Evolutionary conservation across 2,329 filamentous ascomycete species (phyloP).

Genomic region (Beauveria medogensis): DNA sequence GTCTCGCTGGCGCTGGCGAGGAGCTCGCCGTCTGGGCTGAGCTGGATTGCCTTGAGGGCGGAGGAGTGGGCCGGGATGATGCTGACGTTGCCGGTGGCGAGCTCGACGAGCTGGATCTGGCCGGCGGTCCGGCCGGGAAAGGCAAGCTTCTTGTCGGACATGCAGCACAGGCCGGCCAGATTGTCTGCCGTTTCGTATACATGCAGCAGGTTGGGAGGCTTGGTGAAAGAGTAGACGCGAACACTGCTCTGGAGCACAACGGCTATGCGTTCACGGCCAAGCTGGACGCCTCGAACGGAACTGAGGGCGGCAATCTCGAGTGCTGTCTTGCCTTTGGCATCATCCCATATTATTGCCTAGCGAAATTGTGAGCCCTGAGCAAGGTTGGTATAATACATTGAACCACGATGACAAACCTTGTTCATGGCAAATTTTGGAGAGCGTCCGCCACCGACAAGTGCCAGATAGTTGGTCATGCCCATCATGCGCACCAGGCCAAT

Average conservation of each 20-base stretch:
- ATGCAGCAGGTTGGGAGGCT: slow-evolving; percentile 60
- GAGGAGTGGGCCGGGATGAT: slow-evolving; percentile 89
- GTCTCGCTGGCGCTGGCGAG: slow-evolving; percentile 86
- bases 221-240: slow-evolving; percentile 71
- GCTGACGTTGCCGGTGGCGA: slow-evolving; percentile 72
- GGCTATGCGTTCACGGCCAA: slow-evolving; percentile 68
- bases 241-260: slow-evolving; percentile 77
- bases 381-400: neutral
- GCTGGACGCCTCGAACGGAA: slow-evolving; percentile 68
- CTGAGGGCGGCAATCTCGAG: slow-evolving; percentile 76
- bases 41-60: slow-evolving; percentile 65
- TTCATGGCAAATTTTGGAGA: slow-evolving; percentile 80
- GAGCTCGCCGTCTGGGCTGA: slow-evolving; percentile 73
- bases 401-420: slow-evolving; percentile 46
- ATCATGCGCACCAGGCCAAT: slow-evolving; percentile 82
- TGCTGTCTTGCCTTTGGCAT: slow-evolving; percentile 62
- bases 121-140: slow-evolving; percentile 84
- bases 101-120: slow-evolving; percentile 80
- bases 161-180: slow-evolving; percentile 67
- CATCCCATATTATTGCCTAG: slow-evolving; percentile 84
- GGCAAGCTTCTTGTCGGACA: slow-evolving; percentile 65
- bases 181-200: slow-evolving; percentile 85
- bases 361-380: neutral
- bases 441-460: slow-evolving; percentile 79
- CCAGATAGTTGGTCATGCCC: slow-evolving; percentile 77